These are phyloP conservation scores for Mortierella sp. DNA, from an alignment of 371 early-diverging fungal genomes.

Conservation along the genomic window DNA sequence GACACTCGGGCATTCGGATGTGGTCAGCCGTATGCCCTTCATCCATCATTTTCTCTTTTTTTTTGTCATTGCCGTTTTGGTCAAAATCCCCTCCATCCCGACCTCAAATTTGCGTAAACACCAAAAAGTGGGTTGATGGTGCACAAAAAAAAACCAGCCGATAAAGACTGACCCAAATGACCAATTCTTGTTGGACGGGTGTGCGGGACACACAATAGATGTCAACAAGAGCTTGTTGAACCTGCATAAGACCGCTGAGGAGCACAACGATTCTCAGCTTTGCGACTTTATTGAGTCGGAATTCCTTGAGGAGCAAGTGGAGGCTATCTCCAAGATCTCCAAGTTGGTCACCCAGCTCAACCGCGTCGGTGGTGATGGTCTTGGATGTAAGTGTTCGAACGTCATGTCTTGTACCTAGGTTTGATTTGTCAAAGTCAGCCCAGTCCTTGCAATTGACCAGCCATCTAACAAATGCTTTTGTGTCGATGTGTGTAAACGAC, in stretches of 20 bases:
- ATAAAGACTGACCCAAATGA: too few species aligned
- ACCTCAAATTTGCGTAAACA: too few species aligned
- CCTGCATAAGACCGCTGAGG: conserved; percentile 62
- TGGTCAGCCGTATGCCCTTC: too few species aligned
- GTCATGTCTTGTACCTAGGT: not conserved
- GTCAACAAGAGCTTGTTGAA: conserved; percentile 72
- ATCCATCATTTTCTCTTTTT: too few species aligned
- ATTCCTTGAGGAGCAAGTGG: conserved; percentile 74
- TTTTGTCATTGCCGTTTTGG: too few species aligned
- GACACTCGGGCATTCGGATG: too few species aligned
- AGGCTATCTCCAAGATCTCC: conserved; percentile 72
- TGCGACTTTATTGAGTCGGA: conserved; percentile 66
- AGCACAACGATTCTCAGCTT: conserved; percentile 65
- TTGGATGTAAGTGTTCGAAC: conserved; percentile 47
- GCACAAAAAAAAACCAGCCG: too few species aligned
- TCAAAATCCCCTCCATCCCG: too few species aligned
- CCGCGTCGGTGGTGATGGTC: conserved; percentile 66
- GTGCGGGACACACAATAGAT: conserved; percentile 37
- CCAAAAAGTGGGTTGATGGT: too few species aligned
- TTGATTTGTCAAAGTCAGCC: not conserved
- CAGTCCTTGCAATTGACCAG: not conserved
- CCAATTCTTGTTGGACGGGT: too few species aligned
- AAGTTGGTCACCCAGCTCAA: conserved; percentile 75
- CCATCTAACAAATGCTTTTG: not conserved
- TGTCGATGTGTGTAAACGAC: not conserved